Evolutionary conservation across 2,329 filamentous ascomycete genomes (phyloP).

Genomic region (Stemphylium vesicarium): DNA sequence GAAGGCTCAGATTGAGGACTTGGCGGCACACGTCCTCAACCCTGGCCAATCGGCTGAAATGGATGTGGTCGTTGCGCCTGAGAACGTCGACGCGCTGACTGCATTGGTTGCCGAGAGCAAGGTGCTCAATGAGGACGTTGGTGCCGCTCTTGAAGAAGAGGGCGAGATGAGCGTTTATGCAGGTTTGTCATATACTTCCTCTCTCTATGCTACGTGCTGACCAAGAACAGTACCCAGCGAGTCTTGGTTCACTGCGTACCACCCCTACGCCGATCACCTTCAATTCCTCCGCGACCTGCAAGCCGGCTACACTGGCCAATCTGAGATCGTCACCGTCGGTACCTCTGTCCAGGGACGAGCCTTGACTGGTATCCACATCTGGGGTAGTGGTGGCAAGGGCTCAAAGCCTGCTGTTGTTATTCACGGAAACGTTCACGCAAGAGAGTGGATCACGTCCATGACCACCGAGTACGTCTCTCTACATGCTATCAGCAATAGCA

Average conservation of each 20-base stretch:
- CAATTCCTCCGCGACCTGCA: slow-evolving; percentile 44
- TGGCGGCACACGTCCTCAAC: slow-evolving; percentile 43
- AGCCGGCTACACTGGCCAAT: slow-evolving; percentile 39
- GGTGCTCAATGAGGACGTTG: slow-evolving; percentile 44
- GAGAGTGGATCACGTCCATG: slow-evolving; percentile 48
- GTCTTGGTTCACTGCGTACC: slow-evolving; percentile 47
- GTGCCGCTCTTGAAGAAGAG: slow-evolving; percentile 42
- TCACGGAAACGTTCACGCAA: slow-evolving; percentile 45
- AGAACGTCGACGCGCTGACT: slow-evolving; percentile 39
- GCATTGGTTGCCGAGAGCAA: slow-evolving; percentile 35
- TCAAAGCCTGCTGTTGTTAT: slow-evolving; percentile 46
- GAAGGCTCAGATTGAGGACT: slow-evolving; percentile 37
- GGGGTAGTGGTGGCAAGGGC: slow-evolving; percentile 46
- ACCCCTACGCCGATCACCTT: slow-evolving; percentile 44
- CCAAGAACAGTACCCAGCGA: slow-evolving; percentile 35
- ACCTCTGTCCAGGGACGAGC: slow-evolving; percentile 42
- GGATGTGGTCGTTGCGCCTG: slow-evolving; percentile 46
- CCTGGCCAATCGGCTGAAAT: slow-evolving; percentile 36
- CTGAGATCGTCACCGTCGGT: slow-evolving; percentile 43
- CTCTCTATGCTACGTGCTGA: slow-evolving; percentile 4
- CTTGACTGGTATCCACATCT: slow-evolving; percentile 48
- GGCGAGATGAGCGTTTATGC: slow-evolving; percentile 36
- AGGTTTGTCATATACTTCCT: slow-evolving; percentile 24
- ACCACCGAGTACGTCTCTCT: slow-evolving; percentile 23
- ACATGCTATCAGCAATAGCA: neutral